Conservation (phyloP, 1,284 basidiomycete genomes). For the Leucoagaricus sp. region DNA sequence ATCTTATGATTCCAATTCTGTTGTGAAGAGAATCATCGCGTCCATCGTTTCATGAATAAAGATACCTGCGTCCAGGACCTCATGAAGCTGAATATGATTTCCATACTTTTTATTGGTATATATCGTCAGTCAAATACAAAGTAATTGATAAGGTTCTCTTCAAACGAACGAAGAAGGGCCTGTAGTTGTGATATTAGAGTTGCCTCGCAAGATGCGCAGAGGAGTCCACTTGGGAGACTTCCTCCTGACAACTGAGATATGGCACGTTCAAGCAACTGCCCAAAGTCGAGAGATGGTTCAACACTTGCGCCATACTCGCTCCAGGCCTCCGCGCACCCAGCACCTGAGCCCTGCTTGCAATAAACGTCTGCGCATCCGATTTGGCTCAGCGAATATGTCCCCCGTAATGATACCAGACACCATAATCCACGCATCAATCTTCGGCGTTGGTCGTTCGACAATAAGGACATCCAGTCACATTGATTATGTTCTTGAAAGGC, state of each 20-base stretch:
- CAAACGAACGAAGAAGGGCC: neutral
- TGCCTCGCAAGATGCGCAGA: neutral
- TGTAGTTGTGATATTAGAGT: neutral
- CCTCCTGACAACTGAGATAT: neutral
- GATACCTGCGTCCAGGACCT: too few species aligned
- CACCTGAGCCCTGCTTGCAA: neutral
- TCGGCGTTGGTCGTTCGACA: neutral
- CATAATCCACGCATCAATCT: neutral
- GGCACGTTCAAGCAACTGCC: neutral
- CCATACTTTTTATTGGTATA: too few species aligned
- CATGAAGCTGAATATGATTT: too few species aligned
- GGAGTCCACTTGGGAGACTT: neutral
- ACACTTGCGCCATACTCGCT: neutral
- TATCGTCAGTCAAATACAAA: neutral
- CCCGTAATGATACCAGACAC: neutral
- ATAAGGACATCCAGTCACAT: neutral
- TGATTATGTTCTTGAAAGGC: neutral
- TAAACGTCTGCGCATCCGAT: neutral
- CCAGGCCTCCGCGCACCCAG: neutral
- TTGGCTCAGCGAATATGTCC: neutral
- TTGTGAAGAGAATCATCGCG: too few species aligned
- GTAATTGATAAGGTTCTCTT: neutral
- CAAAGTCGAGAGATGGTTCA: neutral
- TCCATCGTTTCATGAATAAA: too few species aligned
- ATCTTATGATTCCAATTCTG: too few species aligned